phyloP scores from a whole-genome alignment of 208 protist species.

The Leishmania major region DNA sequence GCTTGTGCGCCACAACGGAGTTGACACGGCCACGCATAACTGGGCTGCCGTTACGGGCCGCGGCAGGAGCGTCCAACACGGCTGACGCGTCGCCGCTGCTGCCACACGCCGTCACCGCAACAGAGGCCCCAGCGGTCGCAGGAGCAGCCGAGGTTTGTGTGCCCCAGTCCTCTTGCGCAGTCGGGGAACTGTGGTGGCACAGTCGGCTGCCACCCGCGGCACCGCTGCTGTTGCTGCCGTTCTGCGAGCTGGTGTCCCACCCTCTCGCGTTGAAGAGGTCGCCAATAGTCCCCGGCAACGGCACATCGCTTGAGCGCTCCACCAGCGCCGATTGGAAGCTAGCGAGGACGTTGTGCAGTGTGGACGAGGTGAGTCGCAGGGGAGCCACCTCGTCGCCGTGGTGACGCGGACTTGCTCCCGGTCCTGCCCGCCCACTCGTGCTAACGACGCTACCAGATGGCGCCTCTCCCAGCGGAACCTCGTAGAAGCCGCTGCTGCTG shows the following conservation, averaged over 20 bases:
- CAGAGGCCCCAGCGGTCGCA: background rate
- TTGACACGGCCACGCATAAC: slow-evolving; percentile 25
- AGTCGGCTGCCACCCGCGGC: background rate
- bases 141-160: background rate
- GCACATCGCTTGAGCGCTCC: slow-evolving; percentile 9
- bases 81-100: background rate
- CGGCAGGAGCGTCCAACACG: background rate
- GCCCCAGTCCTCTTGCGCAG: slow-evolving; percentile 10
- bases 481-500: background rate
- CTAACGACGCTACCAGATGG: background rate
- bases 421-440: background rate
- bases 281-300: background rate
- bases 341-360: slow-evolving; percentile 24
- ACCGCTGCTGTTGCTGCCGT: background rate
- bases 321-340: slow-evolving; percentile 29
- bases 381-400: slow-evolving; percentile 2
- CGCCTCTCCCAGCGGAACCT: background rate
- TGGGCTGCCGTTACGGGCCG: slow-evolving; percentile 12
- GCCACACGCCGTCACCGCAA: background rate
- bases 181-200: slow-evolving; percentile 11
- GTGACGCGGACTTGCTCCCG: background rate
- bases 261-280: background rate
- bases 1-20: slow-evolving; percentile 28
- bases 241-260: background rate
- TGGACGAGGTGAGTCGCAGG: slow-evolving; percentile 22